These are phyloP conservation scores for Xylariales sp. DNA, from an alignment of 2,329 filamentous ascomycete species.

Conservation along the genomic window DNA sequence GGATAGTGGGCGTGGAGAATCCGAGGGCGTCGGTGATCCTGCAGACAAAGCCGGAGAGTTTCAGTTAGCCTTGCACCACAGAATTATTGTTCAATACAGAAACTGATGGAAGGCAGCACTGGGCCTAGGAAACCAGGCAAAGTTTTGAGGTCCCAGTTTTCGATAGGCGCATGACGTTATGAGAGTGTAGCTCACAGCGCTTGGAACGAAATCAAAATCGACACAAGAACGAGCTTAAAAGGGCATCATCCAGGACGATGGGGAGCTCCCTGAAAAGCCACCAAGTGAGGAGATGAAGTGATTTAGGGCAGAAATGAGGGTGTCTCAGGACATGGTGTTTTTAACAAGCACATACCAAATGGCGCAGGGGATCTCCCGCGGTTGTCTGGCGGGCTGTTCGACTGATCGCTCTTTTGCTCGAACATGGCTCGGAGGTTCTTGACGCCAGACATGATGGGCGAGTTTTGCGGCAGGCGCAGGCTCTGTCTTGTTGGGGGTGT, in stretches of 20 bases:
- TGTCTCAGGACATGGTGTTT: conserved; percentile 11
- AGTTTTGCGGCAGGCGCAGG: conserved; percentile 11
- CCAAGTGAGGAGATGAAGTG: too few species aligned
- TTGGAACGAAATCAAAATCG: too few species aligned
- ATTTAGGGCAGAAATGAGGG: too few species aligned
- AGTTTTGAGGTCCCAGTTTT: conserved; percentile 1
- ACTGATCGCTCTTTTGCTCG: conserved; percentile 59
- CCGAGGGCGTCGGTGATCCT: conserved; percentile 29
- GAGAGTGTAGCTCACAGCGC: too few species aligned
- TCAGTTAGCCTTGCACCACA: conserved; percentile 20
- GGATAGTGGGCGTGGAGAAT: conserved; percentile 63
- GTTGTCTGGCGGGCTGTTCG: conserved; percentile 51
- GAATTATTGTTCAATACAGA: too few species aligned
- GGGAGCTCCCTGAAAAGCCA: too few species aligned
- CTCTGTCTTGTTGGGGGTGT: too few species aligned
- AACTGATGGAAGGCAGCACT: too few species aligned
- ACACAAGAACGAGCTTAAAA: too few species aligned
- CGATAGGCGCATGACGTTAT: conserved; percentile 1
- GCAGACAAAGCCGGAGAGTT: conserved; percentile 26
- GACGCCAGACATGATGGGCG: conserved; percentile 57
- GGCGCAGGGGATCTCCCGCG: conserved; percentile 60
- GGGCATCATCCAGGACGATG: too few species aligned
- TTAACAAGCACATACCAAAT: conserved; percentile 18
- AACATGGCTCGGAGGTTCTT: conserved; percentile 77
- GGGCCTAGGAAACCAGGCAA: too few species aligned